phyloP scores from a whole-genome alignment of 1,139 yeast genomes.

The Debaryomyces sp. region DNA sequence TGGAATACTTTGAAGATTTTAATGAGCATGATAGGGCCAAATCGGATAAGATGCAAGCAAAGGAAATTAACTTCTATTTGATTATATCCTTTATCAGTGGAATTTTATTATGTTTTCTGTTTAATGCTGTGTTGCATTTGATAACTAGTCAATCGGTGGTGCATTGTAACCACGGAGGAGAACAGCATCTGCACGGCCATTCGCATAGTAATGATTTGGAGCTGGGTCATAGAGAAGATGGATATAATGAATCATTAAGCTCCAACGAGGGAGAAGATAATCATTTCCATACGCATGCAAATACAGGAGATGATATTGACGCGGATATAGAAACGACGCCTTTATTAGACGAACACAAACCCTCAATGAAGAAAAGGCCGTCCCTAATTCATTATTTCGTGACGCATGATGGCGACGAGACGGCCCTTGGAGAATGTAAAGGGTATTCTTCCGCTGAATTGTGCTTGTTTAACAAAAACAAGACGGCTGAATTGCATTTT shows the following conservation, averaged over 20 bases:
- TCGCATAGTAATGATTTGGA: constrained; percentile 17
- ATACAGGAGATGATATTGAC: background rate
- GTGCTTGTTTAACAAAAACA: constrained; percentile 20
- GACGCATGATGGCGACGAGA: constrained; percentile 21
- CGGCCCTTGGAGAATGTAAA: constrained; percentile 53
- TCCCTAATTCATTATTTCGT: constrained; percentile 32
- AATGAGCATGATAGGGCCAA: background rate
- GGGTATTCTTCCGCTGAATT: constrained; percentile 54
- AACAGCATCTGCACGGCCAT: constrained; percentile 8
- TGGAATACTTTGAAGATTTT: constrained; percentile 27
- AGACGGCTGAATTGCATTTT: constrained; percentile 29
- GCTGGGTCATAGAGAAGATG: background rate
- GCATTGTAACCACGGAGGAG: constrained; percentile 71
- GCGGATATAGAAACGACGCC: background rate
- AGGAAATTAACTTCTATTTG: constrained; percentile 35
- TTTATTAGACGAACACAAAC: background rate
- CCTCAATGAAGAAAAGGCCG: constrained; percentile 19
- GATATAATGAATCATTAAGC: background rate
- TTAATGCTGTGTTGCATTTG: constrained; percentile 69
- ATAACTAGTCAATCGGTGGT: constrained; percentile 82
- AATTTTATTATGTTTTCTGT: constrained; percentile 53
- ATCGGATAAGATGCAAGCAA: constrained; percentile 7
- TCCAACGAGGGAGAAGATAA: background rate
- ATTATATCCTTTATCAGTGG: constrained; percentile 62
- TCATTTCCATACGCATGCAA: background rate